Conservation (phyloP, 1,284 basidiomycete species). For the Porodaedalea pini region DNA sequence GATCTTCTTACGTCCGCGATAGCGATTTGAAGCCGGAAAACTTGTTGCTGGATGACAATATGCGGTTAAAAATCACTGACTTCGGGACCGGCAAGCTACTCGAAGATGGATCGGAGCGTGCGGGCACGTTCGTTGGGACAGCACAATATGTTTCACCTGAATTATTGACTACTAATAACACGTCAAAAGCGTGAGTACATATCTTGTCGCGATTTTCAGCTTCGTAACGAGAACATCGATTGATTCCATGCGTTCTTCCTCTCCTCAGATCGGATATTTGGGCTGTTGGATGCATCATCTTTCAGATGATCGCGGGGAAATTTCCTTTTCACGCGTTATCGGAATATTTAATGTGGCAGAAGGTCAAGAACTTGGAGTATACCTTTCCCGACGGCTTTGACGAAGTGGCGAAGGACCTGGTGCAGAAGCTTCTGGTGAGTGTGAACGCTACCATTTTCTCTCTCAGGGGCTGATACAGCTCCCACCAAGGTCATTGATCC, state of each 20-base stretch:
- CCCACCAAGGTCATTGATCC: conserved; percentile 64
- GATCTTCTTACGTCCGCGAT: conserved; percentile 18
- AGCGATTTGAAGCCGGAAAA: conserved; percentile 93
- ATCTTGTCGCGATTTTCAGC: background rate
- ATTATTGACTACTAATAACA: conserved; percentile 74
- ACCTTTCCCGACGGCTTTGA: conserved; percentile 73
- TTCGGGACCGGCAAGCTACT: conserved; percentile 95
- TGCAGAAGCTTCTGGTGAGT: conserved; percentile 60
- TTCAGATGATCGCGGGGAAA: conserved; percentile 92
- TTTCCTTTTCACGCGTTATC: conserved; percentile 88
- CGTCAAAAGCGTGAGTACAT: conserved; percentile 56
- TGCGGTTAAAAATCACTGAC: conserved; percentile 92
- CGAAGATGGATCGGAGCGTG: conserved; percentile 51
- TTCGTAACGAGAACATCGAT: background rate
- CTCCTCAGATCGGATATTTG: conserved; percentile 87
- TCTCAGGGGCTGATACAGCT: conserved; percentile 13
- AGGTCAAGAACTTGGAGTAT: conserved; percentile 74
- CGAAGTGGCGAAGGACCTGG: conserved; percentile 61
- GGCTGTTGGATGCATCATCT: conserved; percentile 95
- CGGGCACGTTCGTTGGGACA: conserved; percentile 92
- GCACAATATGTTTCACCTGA: conserved; percentile 97
- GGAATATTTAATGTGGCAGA: conserved; percentile 81
- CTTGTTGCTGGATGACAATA: conserved; percentile 80
- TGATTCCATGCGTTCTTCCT: conserved; percentile 25
- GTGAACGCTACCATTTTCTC: background rate